These are phyloP conservation scores for Blastobotrys mokoenaii DNA, from an alignment of 805 yeast genomes.

Conservation along the genomic window DNA sequence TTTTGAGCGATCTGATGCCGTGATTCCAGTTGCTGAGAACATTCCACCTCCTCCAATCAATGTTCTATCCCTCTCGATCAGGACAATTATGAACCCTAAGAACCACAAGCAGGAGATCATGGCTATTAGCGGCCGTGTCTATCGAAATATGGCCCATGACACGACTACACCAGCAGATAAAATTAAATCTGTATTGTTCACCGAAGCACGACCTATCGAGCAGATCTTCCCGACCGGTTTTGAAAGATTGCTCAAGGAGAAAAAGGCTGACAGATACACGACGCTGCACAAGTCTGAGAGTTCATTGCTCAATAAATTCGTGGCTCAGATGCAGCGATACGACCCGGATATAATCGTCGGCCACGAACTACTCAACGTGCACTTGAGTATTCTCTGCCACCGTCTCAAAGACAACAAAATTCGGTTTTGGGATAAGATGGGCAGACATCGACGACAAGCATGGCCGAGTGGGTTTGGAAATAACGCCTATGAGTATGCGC, in stretches of 20 bases:
- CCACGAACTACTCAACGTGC: conserved; percentile 71
- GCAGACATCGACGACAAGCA: conserved; percentile 59
- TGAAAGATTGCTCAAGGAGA: conserved; percentile 34
- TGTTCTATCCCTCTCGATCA: conserved; percentile 65
- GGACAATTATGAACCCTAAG: conserved; percentile 68
- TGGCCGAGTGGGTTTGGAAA: conserved; percentile 70
- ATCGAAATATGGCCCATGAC: conserved; percentile 63
- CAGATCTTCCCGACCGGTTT: conserved; percentile 69
- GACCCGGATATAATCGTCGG: conserved; percentile 93
- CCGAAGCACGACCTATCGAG: conserved; percentile 70
- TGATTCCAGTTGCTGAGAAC: conserved; percentile 27
- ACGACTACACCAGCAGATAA: conserved; percentile 56
- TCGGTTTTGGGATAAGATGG: conserved; percentile 72
- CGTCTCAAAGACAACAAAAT: conserved; percentile 69
- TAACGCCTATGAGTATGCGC: conserved; percentile 26
- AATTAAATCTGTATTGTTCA: conserved; percentile 52
- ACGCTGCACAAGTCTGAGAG: conserved; percentile 66
- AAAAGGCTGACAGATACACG: conserved; percentile 35
- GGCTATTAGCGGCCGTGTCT: conserved; percentile 70
- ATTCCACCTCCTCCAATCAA: conserved; percentile 54
- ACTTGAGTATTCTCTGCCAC: conserved; percentile 71
- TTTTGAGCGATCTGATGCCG: conserved; percentile 3
- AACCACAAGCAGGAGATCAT: conserved; percentile 80
- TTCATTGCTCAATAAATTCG: conserved; percentile 61
- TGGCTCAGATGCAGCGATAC: conserved; percentile 59